Evolutionary conservation across 2,329 filamentous ascomycete genomes (phyloP), one percentile per base, ranked within the genome.

Genomic region (Paradendryphiella salina): DNA sequence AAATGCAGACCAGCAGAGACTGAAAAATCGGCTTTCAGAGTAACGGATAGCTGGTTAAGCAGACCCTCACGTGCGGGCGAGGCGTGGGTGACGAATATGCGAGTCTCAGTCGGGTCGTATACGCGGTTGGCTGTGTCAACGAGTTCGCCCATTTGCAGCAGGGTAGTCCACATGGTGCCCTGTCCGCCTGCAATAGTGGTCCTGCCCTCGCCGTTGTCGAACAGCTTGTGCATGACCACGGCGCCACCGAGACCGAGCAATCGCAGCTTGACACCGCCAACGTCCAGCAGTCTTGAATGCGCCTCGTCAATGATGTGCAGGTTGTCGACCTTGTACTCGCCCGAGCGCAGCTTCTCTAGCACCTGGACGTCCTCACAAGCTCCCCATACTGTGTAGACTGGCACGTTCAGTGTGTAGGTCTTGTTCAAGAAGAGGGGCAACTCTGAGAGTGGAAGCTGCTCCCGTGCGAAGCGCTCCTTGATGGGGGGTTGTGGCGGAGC

Each of bases 151-250:
- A 99, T 99, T 76, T 99, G 94, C 59, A 99, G 77, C 23, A 99
- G 80, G 5, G 94, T 99, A 6, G 94, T 99, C 94, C 94, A 99
- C 94, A 99, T 99, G 37, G 94, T 99, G 56, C 94, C 94, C 75
- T 99, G 94, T 15, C 94, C 94, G 71, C 94, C 94, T 17, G 94
- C 94, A 75, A 99, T 99, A 1, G 95, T 99, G 42, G 94, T 99
- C 75, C 93, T 87, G 54, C 94, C 94, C 71, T 99, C 94, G 46
- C 94, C 94, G 63, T 99, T 99, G 75, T 99, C 94, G 69, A 99
- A 99, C 14, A 99, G 84, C 81, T 99, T 99, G 82, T 99, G 94
- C 91, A 99, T 99, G 53, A 99, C 94, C 4, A 99, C 93, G 5
- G 94, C 94, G 66, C 94, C 94, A 60, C 94, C 94, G 28, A 99